Percentiles rank a stretch among this genome's conserved stretches.
These are phyloP conservation scores for Candida succiphila DNA, from an alignment of 805 yeast genomes.

Conservation along the genomic window DNA sequence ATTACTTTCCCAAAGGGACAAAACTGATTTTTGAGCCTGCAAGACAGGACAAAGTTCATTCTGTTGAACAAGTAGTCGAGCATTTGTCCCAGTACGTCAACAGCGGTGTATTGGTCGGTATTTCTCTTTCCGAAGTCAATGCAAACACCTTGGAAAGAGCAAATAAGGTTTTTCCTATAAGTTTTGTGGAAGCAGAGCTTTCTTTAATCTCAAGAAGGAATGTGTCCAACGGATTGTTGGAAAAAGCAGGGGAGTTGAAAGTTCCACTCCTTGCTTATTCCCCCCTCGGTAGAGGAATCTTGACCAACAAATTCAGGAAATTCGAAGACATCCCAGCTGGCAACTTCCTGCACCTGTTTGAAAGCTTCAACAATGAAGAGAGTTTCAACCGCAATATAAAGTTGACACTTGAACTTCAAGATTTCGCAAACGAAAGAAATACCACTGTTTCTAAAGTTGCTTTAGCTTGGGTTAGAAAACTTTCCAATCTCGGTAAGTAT, in stretches of 20 bases:
- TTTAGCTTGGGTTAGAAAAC: constrained; percentile 51
- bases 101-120: constrained; percentile 55
- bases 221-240: constrained; percentile 51
- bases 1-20: constrained; percentile 26
- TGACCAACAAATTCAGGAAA: constrained; percentile 51
- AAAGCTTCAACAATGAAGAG: constrained; percentile 50
- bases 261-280: constrained; percentile 75
- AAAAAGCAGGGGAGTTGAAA: constrained; percentile 41
- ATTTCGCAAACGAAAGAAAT: constrained; percentile 35
- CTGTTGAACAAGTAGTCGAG: constrained; percentile 49
- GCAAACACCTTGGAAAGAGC: constrained; percentile 55
- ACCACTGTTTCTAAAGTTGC: constrained; percentile 59
- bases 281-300: constrained; percentile 72
- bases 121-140: constrained; percentile 67
- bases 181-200: constrained; percentile 70
- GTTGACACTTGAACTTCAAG: constrained; percentile 38
- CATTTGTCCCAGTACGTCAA: constrained; percentile 50
- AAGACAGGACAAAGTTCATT: constrained; percentile 49
- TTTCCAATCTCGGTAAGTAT: constrained; percentile 10
- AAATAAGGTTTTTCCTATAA: constrained; percentile 41
- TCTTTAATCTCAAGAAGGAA: constrained; percentile 63
- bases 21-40: constrained; percentile 64
- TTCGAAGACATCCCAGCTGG: constrained; percentile 40
- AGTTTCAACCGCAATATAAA: constrained; percentile 36
- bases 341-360: constrained; percentile 42